A percentile compares a stretch with the other conserved stretches of the same genome.
These are phyloP conservation scores for Glycine tomentella DNA, from an alignment of 306 rosid genomes.

Conservation along the genomic window DNA sequence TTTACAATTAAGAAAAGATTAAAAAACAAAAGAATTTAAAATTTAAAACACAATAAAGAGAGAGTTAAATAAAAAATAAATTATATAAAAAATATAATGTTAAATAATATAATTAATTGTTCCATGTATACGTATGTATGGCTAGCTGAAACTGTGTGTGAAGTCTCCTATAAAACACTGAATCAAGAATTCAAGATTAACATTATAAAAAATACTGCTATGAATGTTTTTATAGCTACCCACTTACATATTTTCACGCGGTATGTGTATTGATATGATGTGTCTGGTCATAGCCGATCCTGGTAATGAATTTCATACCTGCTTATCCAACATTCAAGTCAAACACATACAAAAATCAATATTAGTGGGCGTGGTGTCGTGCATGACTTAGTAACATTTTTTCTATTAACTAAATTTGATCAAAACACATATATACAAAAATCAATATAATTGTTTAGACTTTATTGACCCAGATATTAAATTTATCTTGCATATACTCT, in stretches of 20 bases:
- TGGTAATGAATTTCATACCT: conserved; percentile 20
- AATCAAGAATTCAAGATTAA: background rate
- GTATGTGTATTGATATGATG: background rate
- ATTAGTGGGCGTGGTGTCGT: conserved; percentile 28
- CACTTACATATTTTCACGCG: too few species aligned
- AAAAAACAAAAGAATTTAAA: background rate
- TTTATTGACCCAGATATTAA: too few species aligned
- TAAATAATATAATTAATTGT: background rate
- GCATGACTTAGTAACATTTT: conserved; percentile 14
- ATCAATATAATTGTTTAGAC: too few species aligned
- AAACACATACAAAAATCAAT: conserved; percentile 21
- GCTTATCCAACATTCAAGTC: background rate
- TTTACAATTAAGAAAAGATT: background rate
- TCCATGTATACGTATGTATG: background rate
- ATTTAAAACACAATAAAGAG: background rate
- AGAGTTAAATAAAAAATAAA: too few species aligned
- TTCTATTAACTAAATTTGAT: background rate
- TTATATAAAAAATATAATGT: too few species aligned
- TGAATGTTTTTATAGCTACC: background rate
- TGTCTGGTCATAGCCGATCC: background rate
- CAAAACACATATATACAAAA: background rate
- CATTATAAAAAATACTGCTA: background rate
- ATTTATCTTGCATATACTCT: too few species aligned
- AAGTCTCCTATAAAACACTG: conserved; percentile 16
- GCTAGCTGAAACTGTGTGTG: too few species aligned